Conservation (phyloP, 768 basidiomycete species). For the Tylopilus felleus region DNA sequence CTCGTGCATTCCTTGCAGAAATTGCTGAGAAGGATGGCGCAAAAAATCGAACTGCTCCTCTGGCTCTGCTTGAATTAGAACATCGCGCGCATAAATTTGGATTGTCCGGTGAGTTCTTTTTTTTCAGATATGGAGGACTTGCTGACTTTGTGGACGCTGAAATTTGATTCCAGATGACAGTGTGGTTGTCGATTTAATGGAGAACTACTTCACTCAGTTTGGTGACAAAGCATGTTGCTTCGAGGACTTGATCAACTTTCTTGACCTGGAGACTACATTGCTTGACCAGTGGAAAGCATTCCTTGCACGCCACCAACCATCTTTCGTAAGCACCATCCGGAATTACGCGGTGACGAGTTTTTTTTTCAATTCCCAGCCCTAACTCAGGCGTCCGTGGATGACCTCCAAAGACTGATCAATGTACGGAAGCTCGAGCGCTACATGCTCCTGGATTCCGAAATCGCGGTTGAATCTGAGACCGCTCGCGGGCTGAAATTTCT, state of each 20-base stretch:
- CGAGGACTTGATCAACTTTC: slow-evolving; percentile 77
- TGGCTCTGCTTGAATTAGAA: slow-evolving; percentile 78
- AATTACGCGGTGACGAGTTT: slow-evolving; percentile 5
- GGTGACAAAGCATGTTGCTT: slow-evolving; percentile 84
- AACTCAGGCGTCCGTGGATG: slow-evolving; percentile 46
- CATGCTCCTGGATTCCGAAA: slow-evolving; percentile 45
- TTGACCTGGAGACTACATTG: slow-evolving; percentile 47
- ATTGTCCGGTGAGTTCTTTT: slow-evolving; percentile 43
- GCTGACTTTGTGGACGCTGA: slow-evolving; percentile 1
- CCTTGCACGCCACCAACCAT: slow-evolving; percentile 44
- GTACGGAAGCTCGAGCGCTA: slow-evolving; percentile 70
- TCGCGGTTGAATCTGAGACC: slow-evolving; percentile 56
- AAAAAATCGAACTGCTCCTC: slow-evolving; percentile 68
- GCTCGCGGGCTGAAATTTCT: slow-evolving; percentile 50
- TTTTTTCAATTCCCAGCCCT: slow-evolving; percentile 16
- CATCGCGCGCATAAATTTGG: slow-evolving; percentile 49
- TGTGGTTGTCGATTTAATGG: slow-evolving; percentile 47
- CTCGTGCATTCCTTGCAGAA: slow-evolving; percentile 49
- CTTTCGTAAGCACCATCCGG: slow-evolving; percentile 42
- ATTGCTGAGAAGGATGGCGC: slow-evolving; percentile 64
- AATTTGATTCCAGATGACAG: slow-evolving; percentile 38
- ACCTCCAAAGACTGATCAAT: slow-evolving; percentile 69
- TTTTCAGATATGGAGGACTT: not conserved
- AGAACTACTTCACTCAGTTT: slow-evolving; percentile 66
- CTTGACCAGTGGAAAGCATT: slow-evolving; percentile 51